Evolutionary conservation across 208 protist species (phyloP).

Genomic region (Acanthamoeba lenticulata): DNA sequence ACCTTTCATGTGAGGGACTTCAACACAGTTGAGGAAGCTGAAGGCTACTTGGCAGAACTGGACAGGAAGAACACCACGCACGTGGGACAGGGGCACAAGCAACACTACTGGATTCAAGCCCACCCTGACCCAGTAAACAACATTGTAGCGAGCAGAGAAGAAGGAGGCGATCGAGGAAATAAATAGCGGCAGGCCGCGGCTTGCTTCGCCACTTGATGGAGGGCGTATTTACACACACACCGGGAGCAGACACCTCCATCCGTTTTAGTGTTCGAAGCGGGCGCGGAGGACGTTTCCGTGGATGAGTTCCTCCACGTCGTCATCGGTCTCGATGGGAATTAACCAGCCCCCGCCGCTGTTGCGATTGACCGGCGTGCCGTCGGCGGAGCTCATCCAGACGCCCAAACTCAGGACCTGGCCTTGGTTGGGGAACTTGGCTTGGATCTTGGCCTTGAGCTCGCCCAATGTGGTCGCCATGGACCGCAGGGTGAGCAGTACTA

Average conservation of each 20-base stretch:
- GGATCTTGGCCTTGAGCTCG: constrained; percentile 9
- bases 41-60: neutral
- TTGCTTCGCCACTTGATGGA: too few species aligned
- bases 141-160: too few species aligned
- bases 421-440: neutral
- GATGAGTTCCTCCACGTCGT: constrained; percentile 6
- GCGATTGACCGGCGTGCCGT: neutral
- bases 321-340: constrained; percentile 14
- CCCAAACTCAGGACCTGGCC: neutral
- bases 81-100: neutral
- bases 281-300: constrained; percentile 21
- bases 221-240: too few species aligned
- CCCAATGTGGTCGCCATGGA: neutral
- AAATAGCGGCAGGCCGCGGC: too few species aligned
- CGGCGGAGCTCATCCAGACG: neutral
- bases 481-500: neutral
- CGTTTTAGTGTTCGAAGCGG: neutral
- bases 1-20: neutral
- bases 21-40: neutral
- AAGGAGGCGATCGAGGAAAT: too few species aligned
- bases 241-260: too few species aligned
- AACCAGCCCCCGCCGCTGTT: neutral
- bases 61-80: neutral
- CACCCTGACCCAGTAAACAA: too few species aligned
- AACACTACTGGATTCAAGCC: neutral